Evolutionary conservation across 768 basidiomycete species (phyloP).

Genomic region (Rhodosporidiobolus odoratus): DNA sequence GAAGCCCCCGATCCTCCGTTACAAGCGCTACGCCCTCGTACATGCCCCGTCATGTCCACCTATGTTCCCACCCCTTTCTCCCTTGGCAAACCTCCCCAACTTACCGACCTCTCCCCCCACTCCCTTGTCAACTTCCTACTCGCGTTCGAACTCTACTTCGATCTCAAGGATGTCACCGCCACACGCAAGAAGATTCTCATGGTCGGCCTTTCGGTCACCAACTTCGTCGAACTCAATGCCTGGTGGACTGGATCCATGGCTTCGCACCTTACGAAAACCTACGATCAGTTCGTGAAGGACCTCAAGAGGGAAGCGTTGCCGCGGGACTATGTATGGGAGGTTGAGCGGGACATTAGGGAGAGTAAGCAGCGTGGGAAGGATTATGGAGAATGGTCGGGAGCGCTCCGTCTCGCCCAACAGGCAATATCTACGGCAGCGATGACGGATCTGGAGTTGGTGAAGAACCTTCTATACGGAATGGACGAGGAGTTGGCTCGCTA

Average conservation of each 20-base stretch:
- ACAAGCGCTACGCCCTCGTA: not conserved
- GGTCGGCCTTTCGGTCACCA: not conserved
- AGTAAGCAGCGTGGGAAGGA: not conserved
- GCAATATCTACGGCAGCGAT: not conserved
- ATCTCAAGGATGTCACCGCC: not conserved
- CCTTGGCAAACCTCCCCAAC: not conserved
- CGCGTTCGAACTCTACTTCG: not conserved
- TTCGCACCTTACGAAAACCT: not conserved
- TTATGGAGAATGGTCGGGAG: not conserved
- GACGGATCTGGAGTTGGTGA: not conserved
- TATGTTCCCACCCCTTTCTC: not conserved
- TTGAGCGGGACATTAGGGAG: not conserved
- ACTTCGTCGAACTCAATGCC: not conserved
- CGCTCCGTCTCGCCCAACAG: not conserved
- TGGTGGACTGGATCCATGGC: not conserved
- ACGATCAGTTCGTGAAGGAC: not conserved
- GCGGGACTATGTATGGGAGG: slow-evolving; percentile 11
- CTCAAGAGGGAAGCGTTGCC: not conserved
- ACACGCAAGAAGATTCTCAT: not conserved
- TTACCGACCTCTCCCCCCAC: not conserved
- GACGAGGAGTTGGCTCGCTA: not conserved
- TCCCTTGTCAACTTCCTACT: not conserved
- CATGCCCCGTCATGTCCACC: not conserved
- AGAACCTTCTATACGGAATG: slow-evolving; percentile 9
- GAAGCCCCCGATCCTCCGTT: not conserved